phyloP scores from a whole-genome alignment of 2,329 filamentous ascomycete genomes.

The Epicoccum nigrum region DNA sequence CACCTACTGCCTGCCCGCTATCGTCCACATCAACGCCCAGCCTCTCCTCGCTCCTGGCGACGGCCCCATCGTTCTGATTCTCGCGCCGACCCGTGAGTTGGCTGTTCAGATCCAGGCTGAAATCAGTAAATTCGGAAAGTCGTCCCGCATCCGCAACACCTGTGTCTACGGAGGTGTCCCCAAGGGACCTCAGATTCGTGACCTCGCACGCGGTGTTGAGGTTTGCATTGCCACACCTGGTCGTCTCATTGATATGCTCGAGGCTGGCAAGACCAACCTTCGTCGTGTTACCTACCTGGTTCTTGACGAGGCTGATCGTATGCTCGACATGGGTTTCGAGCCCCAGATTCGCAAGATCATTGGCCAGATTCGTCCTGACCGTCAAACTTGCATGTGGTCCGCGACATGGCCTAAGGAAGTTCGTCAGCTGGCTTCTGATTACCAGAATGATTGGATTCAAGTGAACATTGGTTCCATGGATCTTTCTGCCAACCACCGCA shows the following conservation, averaged over 20 bases:
- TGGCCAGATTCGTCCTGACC: conserved; percentile 93
- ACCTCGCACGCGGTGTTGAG: conserved; percentile 92
- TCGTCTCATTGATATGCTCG: conserved; percentile 97
- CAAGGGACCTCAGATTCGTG: conserved; percentile 95
- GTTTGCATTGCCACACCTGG: conserved; percentile 98
- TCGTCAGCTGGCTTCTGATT: conserved; percentile 86
- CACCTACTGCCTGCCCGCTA: conserved; percentile 96
- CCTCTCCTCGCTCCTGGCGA: conserved; percentile 93
- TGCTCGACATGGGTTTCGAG: conserved; percentile 99
- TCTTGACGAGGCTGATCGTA: conserved; percentile 97
- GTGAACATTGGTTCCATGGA: conserved; percentile 98
- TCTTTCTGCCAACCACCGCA: conserved; percentile 94
- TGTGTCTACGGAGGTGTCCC: conserved; percentile 99
- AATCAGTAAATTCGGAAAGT: conserved; percentile 98
- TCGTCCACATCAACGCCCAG: conserved; percentile 99
- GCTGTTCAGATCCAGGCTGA: conserved; percentile 98
- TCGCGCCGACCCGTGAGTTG: conserved; percentile 95
- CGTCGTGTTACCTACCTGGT: conserved; percentile 97
- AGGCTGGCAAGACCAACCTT: conserved; percentile 96
- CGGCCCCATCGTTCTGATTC: conserved; percentile 93
- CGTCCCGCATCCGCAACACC: conserved; percentile 96
- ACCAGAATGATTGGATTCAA: conserved; percentile 95
- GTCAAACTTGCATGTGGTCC: conserved; percentile 99
- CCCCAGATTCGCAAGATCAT: conserved; percentile 99
- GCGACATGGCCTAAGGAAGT: conserved; percentile 99